Evolutionary conservation across 257 asterid species (phyloP).

Genomic region (Linderniella brevidens): DNA sequence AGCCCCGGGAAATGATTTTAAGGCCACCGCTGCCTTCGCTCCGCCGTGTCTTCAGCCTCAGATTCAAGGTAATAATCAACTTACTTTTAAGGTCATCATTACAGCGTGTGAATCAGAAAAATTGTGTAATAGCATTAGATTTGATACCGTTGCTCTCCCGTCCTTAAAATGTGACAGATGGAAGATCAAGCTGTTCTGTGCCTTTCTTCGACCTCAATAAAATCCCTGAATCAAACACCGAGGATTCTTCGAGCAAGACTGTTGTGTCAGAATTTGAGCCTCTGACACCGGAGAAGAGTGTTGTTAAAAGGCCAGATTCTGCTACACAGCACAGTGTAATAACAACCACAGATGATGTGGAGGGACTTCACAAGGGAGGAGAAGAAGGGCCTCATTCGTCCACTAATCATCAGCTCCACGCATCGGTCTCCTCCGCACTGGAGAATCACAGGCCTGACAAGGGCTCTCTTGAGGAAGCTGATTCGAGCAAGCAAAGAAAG

Average conservation of each 20-base stretch:
- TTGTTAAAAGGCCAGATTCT: conserved; percentile 10
- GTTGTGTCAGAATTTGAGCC: conserved; percentile 28
- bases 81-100: too few species aligned
- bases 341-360: conserved; percentile 11
- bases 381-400: conserved; percentile 20
- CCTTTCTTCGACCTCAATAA: conserved; percentile 34
- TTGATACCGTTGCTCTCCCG: conserved; percentile 4
- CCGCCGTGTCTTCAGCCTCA: conserved; percentile 9
- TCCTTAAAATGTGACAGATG: conserved; percentile 25
- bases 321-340: conserved; percentile 10
- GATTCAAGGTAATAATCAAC: conserved; percentile 5
- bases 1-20: background rate
- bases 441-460: conserved; percentile 74
- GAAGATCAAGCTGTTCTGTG: conserved; percentile 18
- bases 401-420: conserved; percentile 12
- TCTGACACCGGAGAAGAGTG: conserved; percentile 42
- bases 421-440: conserved; percentile 17
- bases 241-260: conserved; percentile 19
- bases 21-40: conserved; percentile 11
- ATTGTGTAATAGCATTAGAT: too few species aligned
- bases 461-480: conserved; percentile 35
- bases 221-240: conserved; percentile 16
- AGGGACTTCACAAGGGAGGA: conserved; percentile 10
- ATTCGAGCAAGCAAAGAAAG: conserved; percentile 35
- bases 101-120: too few species aligned